Evolutionary conservation across 2,329 filamentous ascomycete genomes (phyloP).

Genomic region (Neofusicoccum ribis): DNA sequence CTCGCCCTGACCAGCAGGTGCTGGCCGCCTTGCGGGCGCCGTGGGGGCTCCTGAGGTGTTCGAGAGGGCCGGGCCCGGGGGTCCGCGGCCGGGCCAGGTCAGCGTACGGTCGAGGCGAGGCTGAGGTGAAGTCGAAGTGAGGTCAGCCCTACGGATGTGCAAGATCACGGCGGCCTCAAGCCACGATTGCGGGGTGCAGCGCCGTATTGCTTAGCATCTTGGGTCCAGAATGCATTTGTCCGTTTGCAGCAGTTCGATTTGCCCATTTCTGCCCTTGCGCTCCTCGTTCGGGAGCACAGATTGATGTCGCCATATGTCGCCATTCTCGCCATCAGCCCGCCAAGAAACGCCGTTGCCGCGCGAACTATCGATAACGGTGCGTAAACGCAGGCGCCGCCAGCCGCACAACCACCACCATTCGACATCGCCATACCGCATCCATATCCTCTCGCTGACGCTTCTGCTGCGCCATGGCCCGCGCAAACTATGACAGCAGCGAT

Average conservation of each 20-base stretch:
- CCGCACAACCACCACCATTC: not conserved
- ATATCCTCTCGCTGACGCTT: not conserved
- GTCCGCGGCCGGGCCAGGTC: not conserved
- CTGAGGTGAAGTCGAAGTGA: not conserved
- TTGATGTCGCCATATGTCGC: conserved; percentile 18
- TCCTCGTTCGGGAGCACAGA: conserved; percentile 1
- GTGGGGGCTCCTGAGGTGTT: too few species aligned
- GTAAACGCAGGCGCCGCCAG: not conserved
- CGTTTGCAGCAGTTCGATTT: conserved; percentile 13
- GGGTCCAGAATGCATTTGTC: not conserved
- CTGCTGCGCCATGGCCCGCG: not conserved
- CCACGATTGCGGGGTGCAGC: conserved; percentile 13
- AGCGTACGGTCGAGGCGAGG: not conserved
- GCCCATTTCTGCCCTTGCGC: not conserved
- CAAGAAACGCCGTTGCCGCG: conserved; percentile 13
- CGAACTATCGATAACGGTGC: conserved; percentile 10
- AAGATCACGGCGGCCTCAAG: not conserved
- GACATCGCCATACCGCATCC: not conserved
- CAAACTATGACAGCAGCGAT: conserved; percentile 13
- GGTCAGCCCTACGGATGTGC: conserved; percentile 8
- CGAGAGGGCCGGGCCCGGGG: too few species aligned
- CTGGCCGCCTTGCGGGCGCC: too few species aligned
- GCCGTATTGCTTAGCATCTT: conserved; percentile 9
- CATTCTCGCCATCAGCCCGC: conserved; percentile 8
- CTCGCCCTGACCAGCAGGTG: too few species aligned